A percentile compares a stretch with the other conserved stretches of the same genome.
phyloP scores from a whole-genome alignment of 2,329 filamentous ascomycete genomes.

The Colletotrichum incanum region DNA sequence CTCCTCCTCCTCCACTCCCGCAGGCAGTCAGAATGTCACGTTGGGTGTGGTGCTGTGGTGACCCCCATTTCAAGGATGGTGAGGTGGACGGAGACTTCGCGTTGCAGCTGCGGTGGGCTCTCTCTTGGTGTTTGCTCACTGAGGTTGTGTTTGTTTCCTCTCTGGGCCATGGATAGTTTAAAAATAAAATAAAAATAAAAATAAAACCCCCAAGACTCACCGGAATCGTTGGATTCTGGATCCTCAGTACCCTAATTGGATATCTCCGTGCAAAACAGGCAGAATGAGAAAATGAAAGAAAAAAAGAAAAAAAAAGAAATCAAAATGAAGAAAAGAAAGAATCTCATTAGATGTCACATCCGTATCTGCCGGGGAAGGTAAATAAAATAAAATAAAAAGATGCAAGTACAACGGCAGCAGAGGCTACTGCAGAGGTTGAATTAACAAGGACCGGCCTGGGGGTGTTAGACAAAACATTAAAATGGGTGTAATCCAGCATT shows the following conservation, averaged over 20 bases:
- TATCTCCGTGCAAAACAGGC: slow-evolving; percentile 12
- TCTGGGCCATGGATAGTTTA: neutral
- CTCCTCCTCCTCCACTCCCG: slow-evolving; percentile 17
- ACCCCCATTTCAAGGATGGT: slow-evolving; percentile 6
- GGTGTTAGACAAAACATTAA: neutral
- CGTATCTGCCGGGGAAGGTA: slow-evolving; percentile 2
- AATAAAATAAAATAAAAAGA: no score
- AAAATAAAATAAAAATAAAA: no score
- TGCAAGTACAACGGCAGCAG: neutral
- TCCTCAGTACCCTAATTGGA: neutral
- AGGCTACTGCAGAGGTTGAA: neutral
- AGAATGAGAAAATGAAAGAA: neutral
- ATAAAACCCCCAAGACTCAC: slow-evolving; percentile 12
- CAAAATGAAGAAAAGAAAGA: slow-evolving; percentile 1
- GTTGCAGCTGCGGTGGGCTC: slow-evolving; percentile 25
- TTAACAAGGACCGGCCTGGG: slow-evolving; percentile 16
- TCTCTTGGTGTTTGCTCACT: neutral
- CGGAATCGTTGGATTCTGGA: slow-evolving; percentile 19
- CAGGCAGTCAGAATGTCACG: neutral
- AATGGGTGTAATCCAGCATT: slow-evolving; percentile 2
- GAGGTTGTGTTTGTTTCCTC: slow-evolving; percentile 2
- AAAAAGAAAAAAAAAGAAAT: neutral
- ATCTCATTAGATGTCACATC: neutral
- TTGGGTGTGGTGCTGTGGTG: slow-evolving; percentile 5
- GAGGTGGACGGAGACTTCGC: slow-evolving; percentile 3